Evolutionary conservation across 768 basidiomycete genomes (phyloP).

Genomic region (Heimioporus sp.): DNA sequence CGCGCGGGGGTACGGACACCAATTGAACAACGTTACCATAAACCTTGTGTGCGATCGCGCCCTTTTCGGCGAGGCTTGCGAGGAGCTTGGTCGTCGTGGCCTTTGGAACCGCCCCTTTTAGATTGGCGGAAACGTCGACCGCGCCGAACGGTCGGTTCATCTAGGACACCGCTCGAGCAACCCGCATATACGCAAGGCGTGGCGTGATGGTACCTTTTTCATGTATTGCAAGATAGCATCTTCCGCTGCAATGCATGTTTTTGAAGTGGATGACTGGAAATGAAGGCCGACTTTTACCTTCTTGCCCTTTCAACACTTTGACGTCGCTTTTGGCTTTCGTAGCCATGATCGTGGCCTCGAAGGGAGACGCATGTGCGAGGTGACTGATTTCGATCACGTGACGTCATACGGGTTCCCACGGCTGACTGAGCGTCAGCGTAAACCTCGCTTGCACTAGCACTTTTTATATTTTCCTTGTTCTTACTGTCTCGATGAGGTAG

Average conservation of each 20-base stretch:
- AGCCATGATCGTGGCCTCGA: slow-evolving; percentile 26
- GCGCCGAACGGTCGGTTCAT: slow-evolving; percentile 95
- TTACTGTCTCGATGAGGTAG: too few relatives aligned
- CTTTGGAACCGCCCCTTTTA: slow-evolving; percentile 88
- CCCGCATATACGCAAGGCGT: slow-evolving; percentile 8
- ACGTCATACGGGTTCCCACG: background rate
- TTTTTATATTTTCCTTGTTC: too few relatives aligned
- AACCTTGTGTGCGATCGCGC: slow-evolving; percentile 74
- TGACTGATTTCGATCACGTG: background rate
- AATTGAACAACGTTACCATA: slow-evolving; percentile 54
- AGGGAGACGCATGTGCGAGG: background rate
- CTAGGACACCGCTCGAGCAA: slow-evolving; percentile 33
- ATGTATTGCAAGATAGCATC: slow-evolving; percentile 77
- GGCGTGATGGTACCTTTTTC: slow-evolving; percentile 48
- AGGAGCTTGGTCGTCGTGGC: slow-evolving; percentile 83
- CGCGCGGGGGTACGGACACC: background rate
- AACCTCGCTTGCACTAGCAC: too few relatives aligned
- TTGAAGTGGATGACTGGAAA: too few relatives aligned
- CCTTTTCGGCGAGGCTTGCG: slow-evolving; percentile 78
- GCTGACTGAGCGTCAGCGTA: too few relatives aligned
- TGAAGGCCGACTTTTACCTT: slow-evolving; percentile 40
- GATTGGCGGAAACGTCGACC: slow-evolving; percentile 87
- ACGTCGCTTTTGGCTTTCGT: slow-evolving; percentile 54
- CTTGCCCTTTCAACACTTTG: slow-evolving; percentile 72
- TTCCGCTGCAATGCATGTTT: slow-evolving; percentile 50